Conservation (phyloP, 208 protist genomes). For the Acanthamoeba royreba region DNA sequence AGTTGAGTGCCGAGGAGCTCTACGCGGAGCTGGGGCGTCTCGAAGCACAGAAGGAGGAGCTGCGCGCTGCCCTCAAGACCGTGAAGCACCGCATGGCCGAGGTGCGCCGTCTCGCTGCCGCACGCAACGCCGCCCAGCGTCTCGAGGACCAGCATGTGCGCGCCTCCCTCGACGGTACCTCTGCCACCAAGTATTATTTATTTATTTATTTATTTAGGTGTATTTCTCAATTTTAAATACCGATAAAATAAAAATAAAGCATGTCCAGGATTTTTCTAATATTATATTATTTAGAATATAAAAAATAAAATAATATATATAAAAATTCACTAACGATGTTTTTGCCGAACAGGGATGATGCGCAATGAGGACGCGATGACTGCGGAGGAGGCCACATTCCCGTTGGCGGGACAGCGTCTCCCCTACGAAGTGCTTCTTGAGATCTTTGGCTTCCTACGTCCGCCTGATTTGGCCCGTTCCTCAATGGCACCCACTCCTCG, state of each 20-base stretch:
- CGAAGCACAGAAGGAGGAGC: neutral
- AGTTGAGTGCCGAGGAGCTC: neutral
- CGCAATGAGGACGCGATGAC: neutral
- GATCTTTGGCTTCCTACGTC: conserved; percentile 17
- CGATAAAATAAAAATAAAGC: neutral
- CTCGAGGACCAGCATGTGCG: neutral
- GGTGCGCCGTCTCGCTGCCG: neutral
- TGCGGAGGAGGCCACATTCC: neutral
- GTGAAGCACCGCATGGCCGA: neutral
- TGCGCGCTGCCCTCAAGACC: neutral
- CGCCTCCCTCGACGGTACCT: neutral
- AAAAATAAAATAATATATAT: neutral
- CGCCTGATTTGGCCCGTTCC: neutral
- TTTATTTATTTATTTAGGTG: neutral
- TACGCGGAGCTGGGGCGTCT: neutral
- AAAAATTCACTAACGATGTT: neutral
- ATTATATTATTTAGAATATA: neutral
- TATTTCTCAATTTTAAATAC: too few relatives aligned
- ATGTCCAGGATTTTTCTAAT: neutral
- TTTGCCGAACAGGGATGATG: neutral
- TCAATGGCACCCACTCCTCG: neutral
- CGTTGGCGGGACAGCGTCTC: neutral
- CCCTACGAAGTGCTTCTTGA: conserved; percentile 26
- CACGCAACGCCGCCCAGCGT: neutral
- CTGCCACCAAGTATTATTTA: neutral